These are phyloP conservation scores for Scutellaria baicalensis DNA, from an alignment of 257 asterid genomes.

Conservation along the genomic window DNA sequence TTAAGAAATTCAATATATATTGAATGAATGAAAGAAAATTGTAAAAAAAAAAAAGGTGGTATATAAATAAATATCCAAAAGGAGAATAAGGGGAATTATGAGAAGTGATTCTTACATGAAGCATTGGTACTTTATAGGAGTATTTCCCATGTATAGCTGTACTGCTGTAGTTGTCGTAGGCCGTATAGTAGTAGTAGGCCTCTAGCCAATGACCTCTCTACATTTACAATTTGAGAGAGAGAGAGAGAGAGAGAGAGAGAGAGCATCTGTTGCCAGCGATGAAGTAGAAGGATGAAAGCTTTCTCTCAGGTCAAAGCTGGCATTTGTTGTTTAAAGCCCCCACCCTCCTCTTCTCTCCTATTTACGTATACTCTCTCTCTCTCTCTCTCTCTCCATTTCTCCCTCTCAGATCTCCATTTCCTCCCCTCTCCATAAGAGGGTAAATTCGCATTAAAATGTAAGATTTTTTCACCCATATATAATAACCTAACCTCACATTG, in stretches of 20 bases:
- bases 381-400: constrained; percentile 12
- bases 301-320: constrained; percentile 66
- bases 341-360: constrained; percentile 12
- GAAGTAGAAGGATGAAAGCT: constrained; percentile 40
- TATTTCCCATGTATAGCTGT: background rate
- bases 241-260: constrained; percentile 12
- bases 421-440: constrained; percentile 13
- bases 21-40: too few relatives aligned
- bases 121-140: background rate
- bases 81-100: background rate
- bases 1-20: too few relatives aligned
- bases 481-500: background rate
- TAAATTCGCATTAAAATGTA: constrained; percentile 19
- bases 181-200: constrained; percentile 11
- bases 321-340: constrained; percentile 34
- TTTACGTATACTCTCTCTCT: constrained; percentile 13
- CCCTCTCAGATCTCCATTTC: constrained; percentile 13
- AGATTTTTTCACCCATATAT: constrained; percentile 6
- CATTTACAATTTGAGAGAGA: background rate
- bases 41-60: too few relatives aligned
- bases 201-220: constrained; percentile 10
- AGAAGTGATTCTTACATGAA: background rate
- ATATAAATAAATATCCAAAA: background rate
- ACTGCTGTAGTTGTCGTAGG: background rate
- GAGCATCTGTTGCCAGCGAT: constrained; percentile 74